phyloP scores from a whole-genome alignment of 2,329 filamentous ascomycete genomes.

The Colletotrichum falcatum region DNA sequence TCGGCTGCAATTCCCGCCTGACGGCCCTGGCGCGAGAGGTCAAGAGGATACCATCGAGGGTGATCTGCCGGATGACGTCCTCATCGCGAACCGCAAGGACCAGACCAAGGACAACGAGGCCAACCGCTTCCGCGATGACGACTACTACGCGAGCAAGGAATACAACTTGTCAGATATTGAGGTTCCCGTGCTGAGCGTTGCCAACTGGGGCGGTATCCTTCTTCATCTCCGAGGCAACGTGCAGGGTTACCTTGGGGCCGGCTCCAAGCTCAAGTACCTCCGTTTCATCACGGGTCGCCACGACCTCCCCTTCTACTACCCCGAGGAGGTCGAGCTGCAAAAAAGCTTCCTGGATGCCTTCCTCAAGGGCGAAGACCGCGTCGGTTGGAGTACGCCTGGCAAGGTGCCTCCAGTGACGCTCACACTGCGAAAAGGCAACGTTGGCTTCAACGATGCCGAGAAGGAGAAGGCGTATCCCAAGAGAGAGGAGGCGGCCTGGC shows the following conservation, averaged over 20 bases:
- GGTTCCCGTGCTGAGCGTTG: slow-evolving; percentile 75
- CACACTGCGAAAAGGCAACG: slow-evolving; percentile 73
- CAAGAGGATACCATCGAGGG: slow-evolving; percentile 68
- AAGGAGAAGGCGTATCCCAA: slow-evolving; percentile 67
- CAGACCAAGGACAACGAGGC: slow-evolving; percentile 60
- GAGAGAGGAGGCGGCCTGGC: slow-evolving; percentile 73
- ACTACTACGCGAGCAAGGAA: slow-evolving; percentile 74
- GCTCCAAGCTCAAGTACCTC: slow-evolving; percentile 76
- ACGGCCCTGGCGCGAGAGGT: slow-evolving; percentile 52
- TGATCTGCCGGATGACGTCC: slow-evolving; percentile 65
- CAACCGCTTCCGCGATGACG: slow-evolving; percentile 70
- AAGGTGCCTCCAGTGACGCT: slow-evolving; percentile 71
- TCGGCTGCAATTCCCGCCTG: slow-evolving; percentile 27
- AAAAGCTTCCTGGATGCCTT: slow-evolving; percentile 77
- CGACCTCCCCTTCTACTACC: slow-evolving; percentile 79
- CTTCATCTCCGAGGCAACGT: slow-evolving; percentile 78
- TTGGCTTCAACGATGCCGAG: slow-evolving; percentile 73
- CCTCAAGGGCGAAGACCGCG: slow-evolving; percentile 73
- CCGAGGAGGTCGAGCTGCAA: slow-evolving; percentile 76
- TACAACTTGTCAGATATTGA: slow-evolving; percentile 74
- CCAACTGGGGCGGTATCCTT: slow-evolving; percentile 78
- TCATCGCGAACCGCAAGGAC: slow-evolving; percentile 61
- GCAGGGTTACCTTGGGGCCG: slow-evolving; percentile 72
- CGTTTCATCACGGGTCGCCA: slow-evolving; percentile 78
- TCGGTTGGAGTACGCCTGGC: slow-evolving; percentile 69